These are phyloP conservation scores for Malus hybrid DNA, from an alignment of 331 rosid species.

Conservation along the genomic window DNA sequence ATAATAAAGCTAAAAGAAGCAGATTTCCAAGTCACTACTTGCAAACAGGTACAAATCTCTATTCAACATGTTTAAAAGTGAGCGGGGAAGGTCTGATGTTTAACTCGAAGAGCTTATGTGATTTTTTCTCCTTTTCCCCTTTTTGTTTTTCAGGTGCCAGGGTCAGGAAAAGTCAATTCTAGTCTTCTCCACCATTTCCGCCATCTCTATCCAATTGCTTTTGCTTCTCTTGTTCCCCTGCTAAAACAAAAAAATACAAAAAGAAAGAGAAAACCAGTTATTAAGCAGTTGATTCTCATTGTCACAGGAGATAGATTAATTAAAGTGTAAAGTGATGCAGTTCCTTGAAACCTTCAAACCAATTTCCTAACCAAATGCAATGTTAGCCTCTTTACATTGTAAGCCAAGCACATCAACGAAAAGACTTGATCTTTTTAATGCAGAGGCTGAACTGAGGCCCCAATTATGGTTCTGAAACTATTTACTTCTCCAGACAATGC, in stretches of 20 bases:
- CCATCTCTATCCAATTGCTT: slow-evolving; percentile 57
- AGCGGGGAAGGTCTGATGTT: too few species aligned
- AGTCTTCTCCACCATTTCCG: slow-evolving; percentile 32
- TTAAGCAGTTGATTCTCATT: not conserved
- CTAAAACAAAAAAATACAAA: not conserved
- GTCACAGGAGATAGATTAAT: not conserved
- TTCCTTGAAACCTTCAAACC: not conserved
- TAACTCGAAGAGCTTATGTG: too few species aligned
- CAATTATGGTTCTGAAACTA: not conserved
- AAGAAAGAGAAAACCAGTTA: not conserved
- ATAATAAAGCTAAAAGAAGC: not conserved
- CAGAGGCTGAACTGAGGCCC: not conserved
- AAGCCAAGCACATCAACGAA: not conserved
- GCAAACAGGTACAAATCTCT: not conserved
- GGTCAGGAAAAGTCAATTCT: not conserved
- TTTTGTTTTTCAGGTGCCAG: too few species aligned
- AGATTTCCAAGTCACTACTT: not conserved
- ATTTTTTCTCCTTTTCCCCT: too few species aligned
- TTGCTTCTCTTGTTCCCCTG: slow-evolving; percentile 84
- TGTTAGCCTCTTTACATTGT: not conserved
- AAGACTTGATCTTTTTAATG: not conserved
- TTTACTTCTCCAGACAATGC: not conserved
- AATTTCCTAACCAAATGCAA: not conserved
- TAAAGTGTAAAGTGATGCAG: not conserved
- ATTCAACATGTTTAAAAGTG: not conserved